phyloP scores from a whole-genome alignment of 768 basidiomycete species.

The Pleurotus eryngii region DNA sequence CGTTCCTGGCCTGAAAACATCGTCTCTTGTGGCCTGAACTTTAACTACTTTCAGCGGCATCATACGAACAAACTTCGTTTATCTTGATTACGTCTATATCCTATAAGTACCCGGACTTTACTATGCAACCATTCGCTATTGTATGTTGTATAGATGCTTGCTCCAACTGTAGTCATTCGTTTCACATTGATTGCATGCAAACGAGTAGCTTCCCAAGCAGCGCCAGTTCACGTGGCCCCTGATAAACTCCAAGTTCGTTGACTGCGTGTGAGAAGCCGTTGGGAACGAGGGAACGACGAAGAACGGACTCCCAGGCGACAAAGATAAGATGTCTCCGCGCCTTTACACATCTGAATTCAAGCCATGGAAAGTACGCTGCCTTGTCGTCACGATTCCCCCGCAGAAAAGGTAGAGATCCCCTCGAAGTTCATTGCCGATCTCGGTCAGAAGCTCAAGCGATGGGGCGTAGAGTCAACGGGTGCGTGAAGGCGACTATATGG shows the following conservation, averaged over 20 bases:
- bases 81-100: neutral
- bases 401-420: too few relatives aligned
- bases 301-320: too few relatives aligned
- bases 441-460: neutral
- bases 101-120: neutral
- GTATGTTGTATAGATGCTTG: neutral
- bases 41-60: neutral
- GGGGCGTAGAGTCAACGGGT: slow-evolving; percentile 5
- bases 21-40: neutral
- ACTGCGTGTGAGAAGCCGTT: too few relatives aligned
- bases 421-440: neutral
- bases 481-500: neutral
- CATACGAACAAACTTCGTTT: neutral
- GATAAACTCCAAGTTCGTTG: too few relatives aligned
- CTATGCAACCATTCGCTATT: neutral
- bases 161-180: neutral
- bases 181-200: neutral
- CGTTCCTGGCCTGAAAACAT: neutral
- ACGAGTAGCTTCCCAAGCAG: too few relatives aligned
- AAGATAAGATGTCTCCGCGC: too few relatives aligned
- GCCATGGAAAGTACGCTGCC: too few relatives aligned
- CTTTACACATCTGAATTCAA: too few relatives aligned
- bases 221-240: too few relatives aligned
- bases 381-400: too few relatives aligned
- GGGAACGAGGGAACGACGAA: too few relatives aligned